phyloP scores from a whole-genome alignment of 176 grass and related monocot species.

The Guadua angustifolia region DNA sequence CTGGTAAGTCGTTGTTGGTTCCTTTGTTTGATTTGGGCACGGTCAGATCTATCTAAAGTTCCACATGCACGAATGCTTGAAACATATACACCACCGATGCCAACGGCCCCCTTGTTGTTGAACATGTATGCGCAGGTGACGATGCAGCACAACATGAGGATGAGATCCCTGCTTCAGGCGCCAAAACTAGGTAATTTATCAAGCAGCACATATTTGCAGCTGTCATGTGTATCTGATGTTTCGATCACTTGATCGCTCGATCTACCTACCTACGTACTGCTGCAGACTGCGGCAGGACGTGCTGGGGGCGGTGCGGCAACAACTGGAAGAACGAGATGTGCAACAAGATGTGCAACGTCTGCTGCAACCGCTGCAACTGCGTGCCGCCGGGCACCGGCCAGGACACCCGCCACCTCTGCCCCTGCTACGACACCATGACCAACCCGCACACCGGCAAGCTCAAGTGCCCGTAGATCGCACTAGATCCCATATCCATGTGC shows the following conservation, averaged over 20 bases:
- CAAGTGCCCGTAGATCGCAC: conserved; percentile 41
- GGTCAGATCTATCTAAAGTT: not conserved
- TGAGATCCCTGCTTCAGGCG: conserved; percentile 60
- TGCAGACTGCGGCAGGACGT: conserved; percentile 59
- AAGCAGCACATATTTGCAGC: not conserved
- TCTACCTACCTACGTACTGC: too few relatives aligned
- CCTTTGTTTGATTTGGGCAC: not conserved
- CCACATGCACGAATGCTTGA: too few relatives aligned
- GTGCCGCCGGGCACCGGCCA: conserved; percentile 80
- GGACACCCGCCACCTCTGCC: conserved; percentile 58
- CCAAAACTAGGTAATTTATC: conserved; percentile 36
- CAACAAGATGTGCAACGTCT: conserved; percentile 79
- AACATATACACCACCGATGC: too few relatives aligned
- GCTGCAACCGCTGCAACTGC: conserved; percentile 75
- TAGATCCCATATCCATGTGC: too few relatives aligned
- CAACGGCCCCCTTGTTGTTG: too few relatives aligned
- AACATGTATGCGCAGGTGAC: not conserved
- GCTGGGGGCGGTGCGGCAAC: conserved; percentile 57
- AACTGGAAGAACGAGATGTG: conserved; percentile 91
- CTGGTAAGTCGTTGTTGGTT: not conserved
- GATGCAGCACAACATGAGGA: not conserved
- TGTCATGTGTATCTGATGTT: too few relatives aligned
- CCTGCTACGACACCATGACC: conserved; percentile 50
- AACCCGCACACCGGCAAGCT: conserved; percentile 48
- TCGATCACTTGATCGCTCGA: too few relatives aligned